Evolutionary conservation across 1,139 yeast species (phyloP), one percentile per base, ranked within the genome.

Genomic region (Geotrichum citri-aurantii): DNA sequence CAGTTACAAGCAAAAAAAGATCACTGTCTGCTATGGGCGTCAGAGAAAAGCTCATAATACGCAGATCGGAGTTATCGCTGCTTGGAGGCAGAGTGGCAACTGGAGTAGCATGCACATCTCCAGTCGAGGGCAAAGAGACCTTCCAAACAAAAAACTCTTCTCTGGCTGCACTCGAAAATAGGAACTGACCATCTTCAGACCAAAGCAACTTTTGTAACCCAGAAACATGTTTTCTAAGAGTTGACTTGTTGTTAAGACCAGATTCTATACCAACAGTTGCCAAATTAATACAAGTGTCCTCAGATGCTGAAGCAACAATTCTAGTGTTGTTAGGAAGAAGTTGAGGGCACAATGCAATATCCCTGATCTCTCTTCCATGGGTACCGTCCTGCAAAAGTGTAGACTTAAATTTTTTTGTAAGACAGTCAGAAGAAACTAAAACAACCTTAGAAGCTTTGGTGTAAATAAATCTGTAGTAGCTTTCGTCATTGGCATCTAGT

Each of bases 121-220:
- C 61, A 17, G 54, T 55, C 10, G 56, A 63, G 2, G 54, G 29
- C 24, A 40, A n/a, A 5, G 57, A 66, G 2, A 88, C 67, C 62
- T 80, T 81, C 99, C 99, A 93, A 8, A 90, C 74, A 61, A 81
- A 81, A 55, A 93, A 80, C 72, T 93, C 99, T 70, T 93, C 99
- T 67, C 95, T 82, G 0, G 96, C 98, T 11, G 96, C 93, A 1
- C 93, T 84, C 2, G 88, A 79, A 23, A 84, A 73, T 63, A 91
- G 75, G 42, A 79, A 83, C 7, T 78, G 69, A 44, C 78, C 73
- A 11, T 79, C 73, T 0, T 65, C 61, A 27, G 89, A 74, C 72
- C 92, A 88, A 61, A 81, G 83, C 17, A 88, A 78, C 53, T 81
- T 79, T 69, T 92, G 98, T 57, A 93, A 73, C 0, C 98, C 98